A percentile compares a stretch with the other conserved stretches of the same genome.
These are phyloP conservation scores for Smittium mucronatum DNA, from an alignment of 371 early-diverging fungal genomes.

Conservation along the genomic window DNA sequence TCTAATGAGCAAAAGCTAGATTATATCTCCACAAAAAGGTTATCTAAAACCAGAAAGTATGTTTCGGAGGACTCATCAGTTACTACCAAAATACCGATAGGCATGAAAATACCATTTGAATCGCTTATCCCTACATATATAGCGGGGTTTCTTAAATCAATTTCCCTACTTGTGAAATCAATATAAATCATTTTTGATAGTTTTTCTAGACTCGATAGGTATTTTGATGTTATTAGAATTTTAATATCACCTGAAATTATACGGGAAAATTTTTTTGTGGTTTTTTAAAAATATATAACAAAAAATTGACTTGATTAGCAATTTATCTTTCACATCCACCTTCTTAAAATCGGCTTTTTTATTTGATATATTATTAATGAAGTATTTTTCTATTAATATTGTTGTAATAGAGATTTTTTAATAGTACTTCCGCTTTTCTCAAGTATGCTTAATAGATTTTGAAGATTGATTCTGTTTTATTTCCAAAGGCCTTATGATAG, in stretches of 20 bases:
- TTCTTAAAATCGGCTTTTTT: background rate
- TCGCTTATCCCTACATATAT: background rate
- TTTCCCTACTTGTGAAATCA: background rate
- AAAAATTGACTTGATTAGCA: background rate
- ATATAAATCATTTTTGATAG: background rate
- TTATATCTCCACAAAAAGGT: background rate
- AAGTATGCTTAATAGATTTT: background rate
- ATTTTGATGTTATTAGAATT: background rate
- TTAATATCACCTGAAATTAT: background rate
- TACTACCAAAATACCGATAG: background rate
- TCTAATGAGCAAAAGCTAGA: background rate
- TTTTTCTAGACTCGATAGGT: background rate
- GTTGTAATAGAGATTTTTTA: background rate
- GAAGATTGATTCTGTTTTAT: background rate
- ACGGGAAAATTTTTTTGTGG: background rate
- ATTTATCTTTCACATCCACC: background rate
- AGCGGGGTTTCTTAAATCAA: background rate
- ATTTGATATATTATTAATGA: background rate
- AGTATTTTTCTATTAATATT: background rate
- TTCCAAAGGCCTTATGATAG: background rate
- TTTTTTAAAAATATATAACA: background rate
- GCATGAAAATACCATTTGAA: background rate
- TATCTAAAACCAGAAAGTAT: background rate
- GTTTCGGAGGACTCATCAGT: background rate
- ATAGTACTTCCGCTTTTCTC: background rate